A percentile compares a stretch with the other conserved stretches of the same genome.
Conservation (phyloP, 2,329 filamentous ascomycete species). For the Colletotrichum higginsianum region DNA sequence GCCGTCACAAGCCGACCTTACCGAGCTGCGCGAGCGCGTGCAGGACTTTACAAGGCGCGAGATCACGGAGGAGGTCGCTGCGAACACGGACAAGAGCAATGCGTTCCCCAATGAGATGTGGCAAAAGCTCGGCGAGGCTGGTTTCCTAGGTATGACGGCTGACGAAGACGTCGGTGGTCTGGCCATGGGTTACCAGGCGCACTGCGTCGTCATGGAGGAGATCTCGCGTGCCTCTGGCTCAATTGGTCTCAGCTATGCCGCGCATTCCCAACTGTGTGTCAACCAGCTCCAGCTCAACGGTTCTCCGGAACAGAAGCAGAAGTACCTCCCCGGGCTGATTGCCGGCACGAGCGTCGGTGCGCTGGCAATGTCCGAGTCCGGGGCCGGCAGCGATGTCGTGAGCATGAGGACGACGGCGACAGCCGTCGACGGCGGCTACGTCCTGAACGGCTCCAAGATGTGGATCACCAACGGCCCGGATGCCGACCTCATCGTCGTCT, state of each 20-base stretch:
- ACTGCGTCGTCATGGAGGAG: conserved; percentile 96
- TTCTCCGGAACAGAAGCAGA: conserved; percentile 81
- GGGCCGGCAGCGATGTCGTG: conserved; percentile 92
- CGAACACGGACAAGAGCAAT: conserved; percentile 87
- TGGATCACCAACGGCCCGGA: conserved; percentile 99
- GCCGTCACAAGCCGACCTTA: conserved; percentile 80
- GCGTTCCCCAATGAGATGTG: conserved; percentile 93
- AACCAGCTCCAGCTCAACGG: conserved; percentile 97
- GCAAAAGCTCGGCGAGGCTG: conserved; percentile 92
- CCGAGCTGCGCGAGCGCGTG: conserved; percentile 86
- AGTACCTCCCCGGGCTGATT: conserved; percentile 85
- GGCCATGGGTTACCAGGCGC: conserved; percentile 95
- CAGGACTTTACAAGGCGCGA: conserved; percentile 92
- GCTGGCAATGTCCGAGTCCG: conserved; percentile 95
- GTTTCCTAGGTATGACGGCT: conserved; percentile 92
- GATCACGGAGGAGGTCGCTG: conserved; percentile 86
- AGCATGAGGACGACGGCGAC: conserved; percentile 92
- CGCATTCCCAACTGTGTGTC: conserved; percentile 95
- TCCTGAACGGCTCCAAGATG: conserved; percentile 95
- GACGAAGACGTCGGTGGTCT: conserved; percentile 93
- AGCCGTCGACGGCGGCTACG: conserved; percentile 85
- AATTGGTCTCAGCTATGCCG: conserved; percentile 92
- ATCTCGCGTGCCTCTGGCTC: conserved; percentile 87
- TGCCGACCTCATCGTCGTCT: conserved; percentile 94
- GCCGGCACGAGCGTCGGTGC: conserved; percentile 87